phyloP scores from a whole-genome alignment of 805 yeast genomes.

The Kazachstania psychrophila region DNA sequence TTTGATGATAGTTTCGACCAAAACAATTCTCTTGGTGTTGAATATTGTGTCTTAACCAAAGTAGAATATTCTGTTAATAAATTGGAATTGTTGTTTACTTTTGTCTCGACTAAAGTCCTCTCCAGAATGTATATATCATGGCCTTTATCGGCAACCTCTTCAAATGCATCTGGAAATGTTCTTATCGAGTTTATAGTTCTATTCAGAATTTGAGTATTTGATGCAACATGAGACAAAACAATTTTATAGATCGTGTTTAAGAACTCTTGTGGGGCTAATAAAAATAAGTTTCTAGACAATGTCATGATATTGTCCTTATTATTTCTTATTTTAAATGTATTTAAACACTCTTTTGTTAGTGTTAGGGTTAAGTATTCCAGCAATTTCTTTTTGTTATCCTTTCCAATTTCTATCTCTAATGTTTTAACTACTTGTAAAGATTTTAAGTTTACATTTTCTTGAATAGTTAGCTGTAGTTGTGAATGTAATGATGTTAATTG shows the following conservation, averaged over 20 bases:
- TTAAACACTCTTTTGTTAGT: conserved; percentile 12
- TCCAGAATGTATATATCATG: conserved; percentile 12
- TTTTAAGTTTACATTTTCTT: conserved; percentile 21
- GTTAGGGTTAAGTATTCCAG: conserved; percentile 11
- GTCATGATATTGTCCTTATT: conserved; percentile 7
- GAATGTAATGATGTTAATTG: conserved; percentile 20
- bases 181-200: conserved; percentile 27
- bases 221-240: conserved; percentile 13
- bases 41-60: conserved; percentile 11
- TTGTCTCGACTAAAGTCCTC: conserved; percentile 10
- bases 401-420: conserved; percentile 13
- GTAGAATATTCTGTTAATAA: conserved; percentile 15
- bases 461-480: conserved; percentile 19
- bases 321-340: conserved; percentile 5
- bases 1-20: conserved; percentile 21
- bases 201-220: conserved; percentile 15
- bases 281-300: conserved; percentile 12
- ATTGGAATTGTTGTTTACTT: conserved; percentile 9
- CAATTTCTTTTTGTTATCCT: conserved; percentile 18
- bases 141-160: conserved; percentile 14
- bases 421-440: conserved; percentile 22
- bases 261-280: conserved; percentile 21
- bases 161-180: conserved; percentile 17
- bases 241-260: conserved; percentile 16
- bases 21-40: conserved; percentile 16